Evolutionary conservation across 2,329 filamentous ascomycete genomes (phyloP), one percentile per base, ranked within the genome.

Genomic region (Juglanconis juglandina): DNA sequence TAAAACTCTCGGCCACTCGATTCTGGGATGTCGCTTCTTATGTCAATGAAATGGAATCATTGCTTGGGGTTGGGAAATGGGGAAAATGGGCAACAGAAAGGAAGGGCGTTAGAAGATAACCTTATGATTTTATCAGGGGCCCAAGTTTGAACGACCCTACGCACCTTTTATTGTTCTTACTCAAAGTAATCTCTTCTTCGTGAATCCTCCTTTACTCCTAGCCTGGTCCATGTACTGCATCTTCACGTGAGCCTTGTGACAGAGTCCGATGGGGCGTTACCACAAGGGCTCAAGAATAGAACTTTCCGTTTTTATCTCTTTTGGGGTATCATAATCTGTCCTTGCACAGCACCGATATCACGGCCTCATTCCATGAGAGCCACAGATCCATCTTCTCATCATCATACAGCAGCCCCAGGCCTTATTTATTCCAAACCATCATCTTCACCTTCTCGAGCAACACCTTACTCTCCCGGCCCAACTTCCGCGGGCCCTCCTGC

Each of bases 401-500:
- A 17, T 9, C 13, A 24, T 7, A 7, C 42, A 46, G 42, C 42
- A 46, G 42, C 39, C 39, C 10, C 42, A n/a, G 8, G 4, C 3
- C 14, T 52, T 41, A 66, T 34, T 44, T 32, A 5, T 77, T 70
- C 2, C 79, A 81, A 63, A 95, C 83, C 73, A 96, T 79, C 71
- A 81, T 87, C 79, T 88, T 88, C 39, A 94, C 88, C 75, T 88
- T 91, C 69, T 92, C 89, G 59, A 96, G 76, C 67, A 96, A 68
- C 42, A 94, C 81, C 39, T 82, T 83, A 68, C 92, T 93, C 79
- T 96, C 92, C 63, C 91, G 82, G 1, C 92, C 92, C 52, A 96
- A 73, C 76, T 91, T 93, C 73, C 89, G 84, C 76, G 90, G 87
- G 10, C 91, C 91, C 70, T 90, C 84, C 66, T 78, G 72, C 64